Percentiles rank a stretch among this genome's conserved stretches.
Evolutionary conservation across 2,329 filamentous ascomycete genomes (phyloP).

Genomic region (Didymella lethalis): DNA sequence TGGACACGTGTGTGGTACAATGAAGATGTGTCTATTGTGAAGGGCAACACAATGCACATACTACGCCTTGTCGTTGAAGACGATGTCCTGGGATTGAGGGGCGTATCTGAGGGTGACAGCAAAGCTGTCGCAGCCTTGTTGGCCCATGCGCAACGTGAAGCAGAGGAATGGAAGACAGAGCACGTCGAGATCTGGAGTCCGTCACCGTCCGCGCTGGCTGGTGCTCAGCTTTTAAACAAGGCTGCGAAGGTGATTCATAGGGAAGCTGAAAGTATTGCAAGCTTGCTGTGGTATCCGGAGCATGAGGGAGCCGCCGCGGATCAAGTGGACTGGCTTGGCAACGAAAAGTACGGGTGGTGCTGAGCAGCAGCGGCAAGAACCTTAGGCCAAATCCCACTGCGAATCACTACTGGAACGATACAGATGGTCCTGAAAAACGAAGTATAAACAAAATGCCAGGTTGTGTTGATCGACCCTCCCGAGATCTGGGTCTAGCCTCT

Average conservation of each 20-base stretch:
- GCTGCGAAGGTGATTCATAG: constrained; percentile 62
- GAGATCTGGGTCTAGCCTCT: too few relatives aligned
- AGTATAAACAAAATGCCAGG: not conserved
- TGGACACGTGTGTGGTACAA: constrained; percentile 74
- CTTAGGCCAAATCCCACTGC: too few relatives aligned
- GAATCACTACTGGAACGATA: too few relatives aligned
- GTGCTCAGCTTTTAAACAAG: constrained; percentile 57
- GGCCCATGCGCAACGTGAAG: constrained; percentile 72
- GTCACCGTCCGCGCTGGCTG: constrained; percentile 57
- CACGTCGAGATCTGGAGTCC: constrained; percentile 88
- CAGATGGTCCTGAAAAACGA: not conserved
- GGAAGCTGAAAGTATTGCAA: constrained; percentile 72
- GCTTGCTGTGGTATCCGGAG: constrained; percentile 70
- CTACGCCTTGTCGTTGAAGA: constrained; percentile 74
- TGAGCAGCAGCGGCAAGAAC: constrained; percentile 47
- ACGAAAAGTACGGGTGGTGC: constrained; percentile 83
- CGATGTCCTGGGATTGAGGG: constrained; percentile 37
- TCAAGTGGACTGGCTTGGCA: constrained; percentile 74
- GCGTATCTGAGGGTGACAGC: constrained; percentile 23
- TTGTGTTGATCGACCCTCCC: not conserved
- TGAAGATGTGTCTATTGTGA: constrained; percentile 60
- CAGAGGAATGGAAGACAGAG: constrained; percentile 72
- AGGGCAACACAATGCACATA: constrained; percentile 73
- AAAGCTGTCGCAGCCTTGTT: constrained; percentile 69
- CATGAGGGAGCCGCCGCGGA: constrained; percentile 55